Evolutionary conservation across 352 stramenopile species (phyloP).

Genomic region (Globisporangium nodosum): DNA sequence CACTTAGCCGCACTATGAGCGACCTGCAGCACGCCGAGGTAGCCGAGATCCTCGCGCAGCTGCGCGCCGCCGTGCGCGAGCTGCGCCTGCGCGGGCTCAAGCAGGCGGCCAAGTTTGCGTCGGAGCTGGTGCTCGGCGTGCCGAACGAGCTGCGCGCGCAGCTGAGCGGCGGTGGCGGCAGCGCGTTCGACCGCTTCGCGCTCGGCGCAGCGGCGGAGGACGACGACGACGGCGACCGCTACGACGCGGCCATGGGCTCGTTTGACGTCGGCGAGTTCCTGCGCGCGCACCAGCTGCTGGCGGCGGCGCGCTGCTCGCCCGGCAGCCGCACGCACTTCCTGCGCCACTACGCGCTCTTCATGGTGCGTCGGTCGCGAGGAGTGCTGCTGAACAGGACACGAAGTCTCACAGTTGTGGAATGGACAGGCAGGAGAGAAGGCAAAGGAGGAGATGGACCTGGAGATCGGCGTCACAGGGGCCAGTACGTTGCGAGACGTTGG

Average conservation of each 20-base stretch:
- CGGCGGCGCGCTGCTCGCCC: not conserved
- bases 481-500: slow-evolving; percentile 20
- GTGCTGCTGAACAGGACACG: too few relatives aligned
- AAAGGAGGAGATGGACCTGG: slow-evolving; percentile 73
- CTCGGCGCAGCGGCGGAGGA: not conserved
- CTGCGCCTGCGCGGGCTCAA: slow-evolving; percentile 57
- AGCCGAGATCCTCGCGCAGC: slow-evolving; percentile 32
- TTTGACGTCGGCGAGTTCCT: slow-evolving; percentile 75
- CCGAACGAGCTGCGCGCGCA: slow-evolving; percentile 26
- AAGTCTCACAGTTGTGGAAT: not conserved
- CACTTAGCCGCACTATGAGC: not conserved
- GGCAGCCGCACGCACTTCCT: slow-evolving; percentile 53
- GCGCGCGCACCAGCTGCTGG: slow-evolving; percentile 62
- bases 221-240: slow-evolving; percentile 26
- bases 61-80: slow-evolving; percentile 43
- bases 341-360: slow-evolving; percentile 67
- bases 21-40: slow-evolving; percentile 14
- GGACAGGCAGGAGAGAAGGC: slow-evolving; percentile 67
- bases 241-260: slow-evolving; percentile 59
- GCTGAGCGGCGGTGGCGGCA: slow-evolving; percentile 17
- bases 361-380: slow-evolving; percentile 21
- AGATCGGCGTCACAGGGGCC: slow-evolving; percentile 56
- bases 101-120: slow-evolving; percentile 62
- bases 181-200: slow-evolving; percentile 3
- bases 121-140: slow-evolving; percentile 72